phyloP scores from a whole-genome alignment of 2,329 filamentous ascomycete genomes.

The Arthrobotrys iridis region DNA sequence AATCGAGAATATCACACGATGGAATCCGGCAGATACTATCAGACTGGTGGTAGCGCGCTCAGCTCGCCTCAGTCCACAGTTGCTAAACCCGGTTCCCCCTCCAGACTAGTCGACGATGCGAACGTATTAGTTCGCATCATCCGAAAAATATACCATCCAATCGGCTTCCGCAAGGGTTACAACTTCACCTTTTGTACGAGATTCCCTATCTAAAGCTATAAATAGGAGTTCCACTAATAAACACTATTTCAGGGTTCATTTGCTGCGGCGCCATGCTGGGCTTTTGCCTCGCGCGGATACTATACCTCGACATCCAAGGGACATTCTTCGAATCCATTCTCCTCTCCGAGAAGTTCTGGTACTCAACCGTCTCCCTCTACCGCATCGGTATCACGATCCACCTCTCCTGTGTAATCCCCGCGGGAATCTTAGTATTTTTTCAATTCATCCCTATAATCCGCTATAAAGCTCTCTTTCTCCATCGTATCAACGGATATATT shows the following conservation, averaged over 20 bases:
- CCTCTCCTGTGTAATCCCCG: constrained; percentile 64
- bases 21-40: background rate
- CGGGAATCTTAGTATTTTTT: constrained; percentile 63
- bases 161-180: constrained; percentile 69
- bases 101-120: background rate
- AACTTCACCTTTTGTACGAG: constrained; percentile 69
- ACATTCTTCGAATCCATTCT: constrained; percentile 58
- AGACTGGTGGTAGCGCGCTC: background rate
- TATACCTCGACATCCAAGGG: constrained; percentile 64
- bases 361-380: constrained; percentile 59
- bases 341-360: constrained; percentile 65
- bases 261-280: constrained; percentile 64
- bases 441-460: constrained; percentile 67
- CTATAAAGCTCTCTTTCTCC: constrained; percentile 66
- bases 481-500: constrained; percentile 71
- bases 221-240: background rate
- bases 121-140: constrained; percentile 16
- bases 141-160: constrained; percentile 31
- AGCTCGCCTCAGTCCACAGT: background rate
- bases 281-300: constrained; percentile 66
- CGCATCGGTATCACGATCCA: constrained; percentile 64
- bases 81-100: background rate
- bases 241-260: constrained; percentile 56
- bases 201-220: constrained; percentile 13
- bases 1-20: background rate